Conservation (phyloP, 352 stramenopile species). For the Pythium aristosporum region DNA sequence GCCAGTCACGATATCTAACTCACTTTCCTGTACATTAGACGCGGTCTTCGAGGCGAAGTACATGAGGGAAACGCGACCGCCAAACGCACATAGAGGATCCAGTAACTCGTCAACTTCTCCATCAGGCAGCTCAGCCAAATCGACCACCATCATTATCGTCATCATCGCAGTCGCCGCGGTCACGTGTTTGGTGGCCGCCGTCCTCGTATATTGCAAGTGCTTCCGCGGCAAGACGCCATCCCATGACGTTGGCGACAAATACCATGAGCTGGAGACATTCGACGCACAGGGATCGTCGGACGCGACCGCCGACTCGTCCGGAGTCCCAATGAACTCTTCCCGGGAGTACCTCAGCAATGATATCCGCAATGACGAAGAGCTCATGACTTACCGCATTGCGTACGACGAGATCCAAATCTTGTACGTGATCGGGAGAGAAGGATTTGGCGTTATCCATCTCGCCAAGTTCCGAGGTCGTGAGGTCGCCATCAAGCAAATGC, state of each 20-base stretch:
- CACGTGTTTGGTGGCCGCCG: background rate
- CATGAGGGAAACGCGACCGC: background rate
- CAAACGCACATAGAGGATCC: background rate
- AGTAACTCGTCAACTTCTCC: background rate
- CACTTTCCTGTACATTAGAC: background rate
- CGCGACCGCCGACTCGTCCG: too few relatives aligned
- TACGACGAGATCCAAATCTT: too few relatives aligned
- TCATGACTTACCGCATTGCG: too few relatives aligned
- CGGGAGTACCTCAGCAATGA: too few relatives aligned
- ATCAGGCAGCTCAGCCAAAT: background rate
- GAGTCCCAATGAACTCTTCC: too few relatives aligned
- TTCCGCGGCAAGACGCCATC: background rate
- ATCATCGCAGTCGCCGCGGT: background rate
- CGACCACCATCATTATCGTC: slow-evolving; percentile 10
- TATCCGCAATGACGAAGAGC: too few relatives aligned
- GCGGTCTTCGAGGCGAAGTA: slow-evolving; percentile 8
- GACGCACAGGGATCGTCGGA: too few relatives aligned
- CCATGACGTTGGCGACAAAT: slow-evolving; percentile 5
- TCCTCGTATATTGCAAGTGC: slow-evolving; percentile 10
- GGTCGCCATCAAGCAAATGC: too few relatives aligned
- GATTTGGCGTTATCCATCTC: too few relatives aligned
- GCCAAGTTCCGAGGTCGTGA: too few relatives aligned
- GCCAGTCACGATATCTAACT: background rate
- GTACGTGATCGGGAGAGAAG: too few relatives aligned
- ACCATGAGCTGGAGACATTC: too few relatives aligned